phyloP scores from a whole-genome alignment of 2,329 filamentous ascomycete species.

The Aspergillus pseudoterreus region DNA sequence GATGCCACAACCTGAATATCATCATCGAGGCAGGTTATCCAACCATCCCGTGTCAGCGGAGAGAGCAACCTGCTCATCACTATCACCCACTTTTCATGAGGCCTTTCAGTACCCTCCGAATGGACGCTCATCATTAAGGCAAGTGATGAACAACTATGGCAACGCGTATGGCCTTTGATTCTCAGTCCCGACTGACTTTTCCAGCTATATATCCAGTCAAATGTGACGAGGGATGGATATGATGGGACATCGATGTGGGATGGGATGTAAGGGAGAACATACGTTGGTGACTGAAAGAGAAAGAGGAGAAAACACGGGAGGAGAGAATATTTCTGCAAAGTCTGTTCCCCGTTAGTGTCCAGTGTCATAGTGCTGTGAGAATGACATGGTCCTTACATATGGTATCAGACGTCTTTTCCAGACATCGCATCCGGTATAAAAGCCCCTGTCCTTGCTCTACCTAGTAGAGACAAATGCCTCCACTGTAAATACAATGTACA shows the following conservation, averaged over 20 bases:
- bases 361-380: conserved; percentile 2
- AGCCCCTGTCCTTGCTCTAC: background rate
- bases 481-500: too few species aligned
- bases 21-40: background rate
- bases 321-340: background rate
- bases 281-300: background rate
- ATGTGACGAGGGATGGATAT: background rate
- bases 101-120: background rate
- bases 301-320: background rate
- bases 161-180: background rate
- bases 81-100: background rate
- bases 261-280: background rate
- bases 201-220: background rate
- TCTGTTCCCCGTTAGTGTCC: background rate
- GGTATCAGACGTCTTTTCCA: background rate
- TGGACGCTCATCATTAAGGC: background rate
- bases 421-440: background rate
- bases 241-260: background rate
- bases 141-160: background rate
- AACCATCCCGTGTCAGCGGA: background rate
- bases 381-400: background rate
- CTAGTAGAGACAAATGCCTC: too few species aligned
- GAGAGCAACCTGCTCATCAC: background rate
- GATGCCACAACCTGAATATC: background rate
- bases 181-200: background rate